Conservation (phyloP, 2,329 filamentous ascomycete species). For the Paraphoma chrysanthemicola region DNA sequence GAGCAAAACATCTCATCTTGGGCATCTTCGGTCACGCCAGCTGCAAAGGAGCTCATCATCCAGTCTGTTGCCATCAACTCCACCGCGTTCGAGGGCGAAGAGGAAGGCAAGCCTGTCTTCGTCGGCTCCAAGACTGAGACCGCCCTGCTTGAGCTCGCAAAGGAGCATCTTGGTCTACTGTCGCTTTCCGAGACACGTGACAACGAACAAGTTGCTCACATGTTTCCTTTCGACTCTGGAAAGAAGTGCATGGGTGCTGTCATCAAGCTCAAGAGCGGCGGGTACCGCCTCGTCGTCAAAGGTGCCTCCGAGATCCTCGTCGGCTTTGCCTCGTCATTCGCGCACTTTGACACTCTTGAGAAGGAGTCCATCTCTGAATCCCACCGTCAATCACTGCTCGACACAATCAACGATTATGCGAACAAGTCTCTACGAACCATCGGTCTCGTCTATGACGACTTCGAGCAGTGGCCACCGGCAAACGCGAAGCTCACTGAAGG, state of each 20-base stretch:
- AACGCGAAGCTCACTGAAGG: conserved; percentile 25
- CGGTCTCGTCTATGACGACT: conserved; percentile 50
- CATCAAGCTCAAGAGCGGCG: conserved; percentile 55
- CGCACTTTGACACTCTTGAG: conserved; percentile 23
- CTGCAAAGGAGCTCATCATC: conserved; percentile 34
- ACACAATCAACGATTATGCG: conserved; percentile 49
- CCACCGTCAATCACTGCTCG: conserved; percentile 26
- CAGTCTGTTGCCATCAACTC: conserved; percentile 53
- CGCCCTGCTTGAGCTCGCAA: conserved; percentile 60
- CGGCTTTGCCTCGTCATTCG: conserved; percentile 46
- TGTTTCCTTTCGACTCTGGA: conserved; percentile 62
- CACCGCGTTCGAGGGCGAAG: conserved; percentile 59
- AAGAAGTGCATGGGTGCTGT: conserved; percentile 66
- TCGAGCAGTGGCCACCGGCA: conserved; percentile 43
- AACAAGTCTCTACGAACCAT: conserved; percentile 52
- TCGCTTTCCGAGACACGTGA: conserved; percentile 57
- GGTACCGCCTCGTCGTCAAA: conserved; percentile 61
- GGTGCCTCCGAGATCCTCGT: conserved; percentile 65
- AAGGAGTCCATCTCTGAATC: conserved; percentile 20
- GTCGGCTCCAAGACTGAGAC: conserved; percentile 66
- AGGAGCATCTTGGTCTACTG: conserved; percentile 59
- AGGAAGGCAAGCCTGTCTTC: conserved; percentile 56
- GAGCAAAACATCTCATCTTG: conserved; percentile 50
- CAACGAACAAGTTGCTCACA: conserved; percentile 57
- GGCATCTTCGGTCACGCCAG: conserved; percentile 53